These are phyloP conservation scores for Alisma plantagoaquatica DNA, from an alignment of 106 monocot genomes.

Conservation along the genomic window DNA sequence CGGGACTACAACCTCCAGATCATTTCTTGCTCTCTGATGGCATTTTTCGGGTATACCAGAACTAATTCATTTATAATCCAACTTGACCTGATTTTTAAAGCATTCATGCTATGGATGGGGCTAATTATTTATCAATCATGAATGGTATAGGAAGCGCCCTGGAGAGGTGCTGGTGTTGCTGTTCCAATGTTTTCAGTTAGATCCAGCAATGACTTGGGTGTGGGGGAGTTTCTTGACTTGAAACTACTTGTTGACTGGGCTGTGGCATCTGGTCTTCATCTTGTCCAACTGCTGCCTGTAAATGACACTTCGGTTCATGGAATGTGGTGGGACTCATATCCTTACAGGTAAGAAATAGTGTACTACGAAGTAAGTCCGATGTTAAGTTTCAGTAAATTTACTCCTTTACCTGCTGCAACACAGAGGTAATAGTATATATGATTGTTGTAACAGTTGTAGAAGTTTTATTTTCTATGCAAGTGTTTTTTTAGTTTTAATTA, in stretches of 20 bases:
- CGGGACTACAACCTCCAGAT: conserved; percentile 30
- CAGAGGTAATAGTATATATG: too few relatives aligned
- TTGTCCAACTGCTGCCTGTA: conserved; percentile 84
- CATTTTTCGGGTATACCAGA: conserved; percentile 74
- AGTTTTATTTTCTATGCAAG: too few relatives aligned
- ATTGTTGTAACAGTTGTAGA: too few relatives aligned
- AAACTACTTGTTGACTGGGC: conserved; percentile 93
- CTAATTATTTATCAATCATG: too few relatives aligned
- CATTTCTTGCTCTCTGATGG: conserved; percentile 60
- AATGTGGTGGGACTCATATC: conserved; percentile 99
- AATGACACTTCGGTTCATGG: conserved; percentile 91
- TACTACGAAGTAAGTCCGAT: too few relatives aligned
- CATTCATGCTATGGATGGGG: too few relatives aligned
- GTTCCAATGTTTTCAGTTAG: conserved; percentile 90
- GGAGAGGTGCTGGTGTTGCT: conserved; percentile 93
- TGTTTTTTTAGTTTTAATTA: too few relatives aligned
- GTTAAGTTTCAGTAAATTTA: too few relatives aligned
- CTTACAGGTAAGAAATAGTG: too few relatives aligned
- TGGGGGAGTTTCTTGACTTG: conserved; percentile 89
- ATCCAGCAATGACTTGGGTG: conserved; percentile 63
- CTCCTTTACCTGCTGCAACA: too few relatives aligned
- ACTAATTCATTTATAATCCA: too few relatives aligned
- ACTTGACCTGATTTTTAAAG: too few relatives aligned
- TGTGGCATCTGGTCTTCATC: conserved; percentile 77
- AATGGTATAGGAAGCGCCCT: conserved; percentile 58